Percentiles rank a stretch among this genome's conserved stretches.
Evolutionary conservation across 805 yeast species (phyloP).

Genomic region (Candida oleophila): DNA sequence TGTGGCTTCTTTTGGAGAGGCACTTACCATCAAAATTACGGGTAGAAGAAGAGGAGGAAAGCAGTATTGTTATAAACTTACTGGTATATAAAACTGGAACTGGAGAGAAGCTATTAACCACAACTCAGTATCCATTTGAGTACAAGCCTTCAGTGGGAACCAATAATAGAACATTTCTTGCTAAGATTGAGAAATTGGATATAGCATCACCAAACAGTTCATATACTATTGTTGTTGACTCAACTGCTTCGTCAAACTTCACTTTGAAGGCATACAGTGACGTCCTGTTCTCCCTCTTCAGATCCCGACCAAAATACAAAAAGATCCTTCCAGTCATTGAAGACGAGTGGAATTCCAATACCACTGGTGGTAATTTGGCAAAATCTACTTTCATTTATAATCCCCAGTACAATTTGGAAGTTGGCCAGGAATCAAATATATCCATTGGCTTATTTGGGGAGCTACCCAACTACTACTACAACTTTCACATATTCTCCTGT

Average conservation of each 20-base stretch:
- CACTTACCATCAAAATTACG: constrained; percentile 30
- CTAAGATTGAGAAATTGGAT: constrained; percentile 28
- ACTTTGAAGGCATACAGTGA: constrained; percentile 28
- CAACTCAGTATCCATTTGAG: constrained; percentile 19
- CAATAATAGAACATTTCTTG: constrained; percentile 36
- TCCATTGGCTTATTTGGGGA: constrained; percentile 22
- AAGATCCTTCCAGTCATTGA: constrained; percentile 16
- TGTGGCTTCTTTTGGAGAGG: constrained; percentile 51
- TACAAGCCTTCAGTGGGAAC: constrained; percentile 24
- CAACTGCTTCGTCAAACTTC: constrained; percentile 23
- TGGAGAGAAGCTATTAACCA: constrained; percentile 29
- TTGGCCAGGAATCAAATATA: constrained; percentile 12
- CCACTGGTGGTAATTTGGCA: constrained; percentile 57
- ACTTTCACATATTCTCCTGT: constrained; percentile 45
- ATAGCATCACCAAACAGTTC: constrained; percentile 23
- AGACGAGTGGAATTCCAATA: constrained; percentile 46
- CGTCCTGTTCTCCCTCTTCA: constrained; percentile 19
- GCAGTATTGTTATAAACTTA: constrained; percentile 10
- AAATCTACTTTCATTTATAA: constrained; percentile 46
- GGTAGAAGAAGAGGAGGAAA: neutral
- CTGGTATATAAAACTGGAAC: constrained; percentile 21
- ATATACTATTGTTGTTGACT: constrained; percentile 17
- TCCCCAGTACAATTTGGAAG: constrained; percentile 49
- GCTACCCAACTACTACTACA: constrained; percentile 26
- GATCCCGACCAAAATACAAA: constrained; percentile 28